These are phyloP conservation scores for Sporothrix curviconia DNA, from an alignment of 2,329 filamentous ascomycete genomes.

Conservation along the genomic window DNA sequence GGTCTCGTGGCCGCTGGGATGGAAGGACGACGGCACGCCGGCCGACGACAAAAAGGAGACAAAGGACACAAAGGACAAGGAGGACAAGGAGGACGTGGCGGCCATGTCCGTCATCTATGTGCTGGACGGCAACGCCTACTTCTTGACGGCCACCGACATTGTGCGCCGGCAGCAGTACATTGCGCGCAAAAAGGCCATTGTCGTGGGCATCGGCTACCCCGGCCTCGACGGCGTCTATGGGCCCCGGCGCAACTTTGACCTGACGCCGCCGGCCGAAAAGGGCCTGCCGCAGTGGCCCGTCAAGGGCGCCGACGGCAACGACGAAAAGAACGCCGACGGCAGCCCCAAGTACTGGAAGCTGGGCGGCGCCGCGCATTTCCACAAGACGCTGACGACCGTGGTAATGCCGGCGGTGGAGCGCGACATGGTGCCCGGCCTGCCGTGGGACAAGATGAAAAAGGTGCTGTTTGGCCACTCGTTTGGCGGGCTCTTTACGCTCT, in stretches of 20 bases:
- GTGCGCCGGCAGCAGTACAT: slow-evolving; percentile 10
- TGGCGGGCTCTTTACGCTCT: slow-evolving; percentile 15
- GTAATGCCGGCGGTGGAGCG: slow-evolving; percentile 2
- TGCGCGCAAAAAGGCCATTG: slow-evolving; percentile 1
- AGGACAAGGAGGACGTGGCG: background rate
- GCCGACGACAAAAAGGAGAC: too few species aligned
- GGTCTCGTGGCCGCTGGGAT: slow-evolving; percentile 15
- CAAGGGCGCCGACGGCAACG: background rate
- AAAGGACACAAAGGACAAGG: too few species aligned
- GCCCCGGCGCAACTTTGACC: slow-evolving; percentile 6
- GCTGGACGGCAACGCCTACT: slow-evolving; percentile 15
- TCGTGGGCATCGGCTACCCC: slow-evolving; percentile 17
- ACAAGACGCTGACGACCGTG: background rate
- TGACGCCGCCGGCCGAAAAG: slow-evolving; percentile 11
- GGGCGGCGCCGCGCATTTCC: background rate
- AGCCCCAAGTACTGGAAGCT: background rate
- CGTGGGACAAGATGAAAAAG: slow-evolving; percentile 2
- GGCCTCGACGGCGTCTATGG: background rate
- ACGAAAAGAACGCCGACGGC: background rate
- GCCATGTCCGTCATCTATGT: slow-evolving; percentile 9
- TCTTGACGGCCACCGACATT: slow-evolving; percentile 15
- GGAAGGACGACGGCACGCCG: slow-evolving; percentile 6
- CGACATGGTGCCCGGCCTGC: slow-evolving; percentile 2
- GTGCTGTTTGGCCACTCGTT: slow-evolving; percentile 17
- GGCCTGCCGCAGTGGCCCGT: background rate